Conservation (phyloP, 164 flowering plant species). For the Chimonanthus praecox region DNA sequence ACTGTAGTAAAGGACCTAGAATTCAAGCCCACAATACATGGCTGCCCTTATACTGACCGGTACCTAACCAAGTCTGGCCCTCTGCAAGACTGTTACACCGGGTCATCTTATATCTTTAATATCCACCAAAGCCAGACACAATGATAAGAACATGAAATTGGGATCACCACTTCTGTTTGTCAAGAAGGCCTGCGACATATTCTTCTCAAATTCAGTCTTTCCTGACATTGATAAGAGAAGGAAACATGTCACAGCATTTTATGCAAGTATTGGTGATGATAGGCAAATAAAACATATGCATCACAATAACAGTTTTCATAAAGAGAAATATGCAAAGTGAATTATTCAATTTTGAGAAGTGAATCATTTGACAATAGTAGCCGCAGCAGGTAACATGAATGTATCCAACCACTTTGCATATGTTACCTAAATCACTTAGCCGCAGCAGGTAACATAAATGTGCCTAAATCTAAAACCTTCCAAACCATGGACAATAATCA, state of each 20-base stretch:
- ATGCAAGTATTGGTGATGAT: neutral
- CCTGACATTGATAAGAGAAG: conserved; percentile 2
- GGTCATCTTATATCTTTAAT: too few relatives aligned
- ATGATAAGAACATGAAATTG: too few relatives aligned
- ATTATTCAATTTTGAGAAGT: too few relatives aligned
- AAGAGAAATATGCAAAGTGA: neutral
- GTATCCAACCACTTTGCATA: neutral
- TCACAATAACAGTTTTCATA: neutral
- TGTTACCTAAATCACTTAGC: neutral
- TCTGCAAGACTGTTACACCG: too few relatives aligned
- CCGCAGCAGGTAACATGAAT: neutral
- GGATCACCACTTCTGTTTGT: too few relatives aligned
- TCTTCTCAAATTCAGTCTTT: conserved; percentile 13
- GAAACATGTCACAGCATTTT: neutral
- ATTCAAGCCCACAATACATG: too few relatives aligned
- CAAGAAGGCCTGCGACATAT: conserved; percentile 2
- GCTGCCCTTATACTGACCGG: too few relatives aligned
- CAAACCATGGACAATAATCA: neutral
- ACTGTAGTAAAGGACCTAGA: too few relatives aligned
- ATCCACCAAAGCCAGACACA: too few relatives aligned
- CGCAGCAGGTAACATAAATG: neutral
- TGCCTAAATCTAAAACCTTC: neutral
- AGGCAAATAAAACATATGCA: too few relatives aligned
- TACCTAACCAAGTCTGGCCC: too few relatives aligned
- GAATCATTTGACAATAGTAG: too few relatives aligned